Percentiles rank a stretch among this genome's conserved stretches.
These are phyloP conservation scores for Fusarium subglutinans DNA, from an alignment of 2,329 filamentous ascomycete genomes.

Conservation along the genomic window DNA sequence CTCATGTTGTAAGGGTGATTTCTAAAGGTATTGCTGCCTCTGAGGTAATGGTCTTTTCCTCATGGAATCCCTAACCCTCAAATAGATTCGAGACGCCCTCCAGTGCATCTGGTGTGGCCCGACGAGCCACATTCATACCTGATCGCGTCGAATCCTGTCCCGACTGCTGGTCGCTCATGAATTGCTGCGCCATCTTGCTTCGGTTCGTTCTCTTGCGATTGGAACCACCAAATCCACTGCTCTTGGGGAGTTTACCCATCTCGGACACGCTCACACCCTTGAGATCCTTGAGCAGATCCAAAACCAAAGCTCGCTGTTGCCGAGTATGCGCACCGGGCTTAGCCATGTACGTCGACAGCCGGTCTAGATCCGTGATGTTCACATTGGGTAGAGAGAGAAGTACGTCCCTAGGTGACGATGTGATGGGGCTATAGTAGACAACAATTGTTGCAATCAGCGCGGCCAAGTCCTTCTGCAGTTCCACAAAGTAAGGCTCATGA, in stretches of 20 bases:
- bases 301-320: conserved; percentile 80
- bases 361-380: conserved; percentile 71
- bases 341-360: conserved; percentile 68
- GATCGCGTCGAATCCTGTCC: conserved; percentile 43
- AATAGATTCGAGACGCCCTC: conserved; percentile 66
- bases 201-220: conserved; percentile 43
- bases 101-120: conserved; percentile 59
- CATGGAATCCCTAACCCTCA: conserved; percentile 42
- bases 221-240: conserved; percentile 49
- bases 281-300: conserved; percentile 86
- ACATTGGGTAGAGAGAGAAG: conserved; percentile 85
- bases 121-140: conserved; percentile 43
- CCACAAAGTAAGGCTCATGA: conserved; percentile 96
- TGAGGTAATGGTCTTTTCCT: background rate
- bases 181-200: conserved; percentile 69
- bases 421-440: conserved; percentile 75
- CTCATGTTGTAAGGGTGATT: conserved; percentile 1
- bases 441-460: conserved; percentile 87
- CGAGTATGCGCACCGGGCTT: conserved; percentile 70
- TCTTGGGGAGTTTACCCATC: conserved; percentile 81
- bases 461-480: conserved; percentile 92
- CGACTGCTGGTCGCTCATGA: conserved; percentile 65
- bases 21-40: background rate
- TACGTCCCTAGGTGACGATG: conserved; percentile 75
- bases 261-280: conserved; percentile 93